phyloP scores from a whole-genome alignment of 768 basidiomycete species.

The Calocybe gangraenosa region DNA sequence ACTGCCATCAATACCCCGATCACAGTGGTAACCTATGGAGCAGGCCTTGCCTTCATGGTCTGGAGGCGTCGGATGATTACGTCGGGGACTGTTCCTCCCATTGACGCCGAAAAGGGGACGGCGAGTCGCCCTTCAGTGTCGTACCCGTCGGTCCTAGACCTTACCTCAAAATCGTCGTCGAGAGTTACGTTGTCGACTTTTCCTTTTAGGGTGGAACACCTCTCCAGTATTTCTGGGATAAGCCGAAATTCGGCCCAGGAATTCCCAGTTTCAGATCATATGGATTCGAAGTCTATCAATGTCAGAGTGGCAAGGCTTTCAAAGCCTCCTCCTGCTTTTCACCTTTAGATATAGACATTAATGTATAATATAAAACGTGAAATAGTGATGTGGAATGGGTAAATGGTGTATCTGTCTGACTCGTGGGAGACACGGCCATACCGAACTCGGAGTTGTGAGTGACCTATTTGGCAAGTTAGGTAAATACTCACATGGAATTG shows the following conservation, averaged over 20 bases:
- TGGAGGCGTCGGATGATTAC: conserved; percentile 5
- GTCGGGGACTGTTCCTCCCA: neutral
- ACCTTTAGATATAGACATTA: conserved; percentile 11
- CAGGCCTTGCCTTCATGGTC: conserved; percentile 15
- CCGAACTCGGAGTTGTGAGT: no score
- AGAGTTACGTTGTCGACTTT: no score
- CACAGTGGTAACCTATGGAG: conserved; percentile 8
- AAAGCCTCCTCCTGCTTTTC: conserved; percentile 13
- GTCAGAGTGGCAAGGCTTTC: conserved; percentile 13
- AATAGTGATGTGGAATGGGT: no score
- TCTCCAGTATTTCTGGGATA: conserved; percentile 5
- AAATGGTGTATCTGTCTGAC: no score
- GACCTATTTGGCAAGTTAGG: no score
- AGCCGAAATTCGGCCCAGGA: neutral
- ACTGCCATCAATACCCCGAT: neutral
- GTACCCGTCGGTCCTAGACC: neutral
- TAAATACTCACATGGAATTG: neutral
- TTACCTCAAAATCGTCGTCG: neutral
- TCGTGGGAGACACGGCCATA: no score
- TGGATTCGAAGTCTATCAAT: neutral
- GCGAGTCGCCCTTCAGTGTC: neutral
- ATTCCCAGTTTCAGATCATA: conserved; percentile 1
- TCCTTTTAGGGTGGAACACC: neutral
- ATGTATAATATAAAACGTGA: no score
- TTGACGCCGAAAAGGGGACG: conserved; percentile 7